A percentile compares a stretch with the other conserved stretches of the same genome.
Conservation (phyloP, 2,329 filamentous ascomycete genomes). For the Blastomyces emzantsi region DNA sequence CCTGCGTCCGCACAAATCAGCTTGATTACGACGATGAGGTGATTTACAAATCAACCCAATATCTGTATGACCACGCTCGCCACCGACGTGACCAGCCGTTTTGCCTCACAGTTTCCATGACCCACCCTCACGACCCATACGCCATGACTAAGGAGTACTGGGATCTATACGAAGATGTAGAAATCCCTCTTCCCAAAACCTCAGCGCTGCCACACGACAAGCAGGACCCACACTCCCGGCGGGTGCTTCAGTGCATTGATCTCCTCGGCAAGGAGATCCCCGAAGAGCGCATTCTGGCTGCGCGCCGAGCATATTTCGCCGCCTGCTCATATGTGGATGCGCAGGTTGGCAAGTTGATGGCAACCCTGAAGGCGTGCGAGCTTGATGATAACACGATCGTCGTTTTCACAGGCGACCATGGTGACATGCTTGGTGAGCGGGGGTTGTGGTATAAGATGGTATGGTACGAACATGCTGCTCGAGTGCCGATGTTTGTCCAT, state of each 20-base stretch:
- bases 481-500: constrained; percentile 79
- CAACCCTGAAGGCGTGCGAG: constrained; percentile 67
- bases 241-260: constrained; percentile 77
- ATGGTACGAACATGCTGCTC: constrained; percentile 85
- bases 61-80: constrained; percentile 84
- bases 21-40: constrained; percentile 95
- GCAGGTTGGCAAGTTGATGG: constrained; percentile 74
- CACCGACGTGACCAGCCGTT: constrained; percentile 70
- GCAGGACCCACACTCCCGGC: constrained; percentile 78
- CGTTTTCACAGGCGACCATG: constrained; percentile 88
- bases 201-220: constrained; percentile 64
- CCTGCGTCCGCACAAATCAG: constrained; percentile 86
- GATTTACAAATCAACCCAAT: constrained; percentile 84
- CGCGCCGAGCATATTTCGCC: constrained; percentile 82
- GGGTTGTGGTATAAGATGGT: constrained; percentile 96
- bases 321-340: constrained; percentile 92
- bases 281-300: constrained; percentile 75
- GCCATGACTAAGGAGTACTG: constrained; percentile 90
- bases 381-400: constrained; percentile 80
- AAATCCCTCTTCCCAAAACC: constrained; percentile 74
- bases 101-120: constrained; percentile 82
- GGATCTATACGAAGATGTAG: constrained; percentile 82
- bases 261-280: constrained; percentile 75
- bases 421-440: constrained; percentile 91
- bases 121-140: constrained; percentile 91